Evolutionary conservation across 106 monocot species (phyloP).

Genomic region (Dioscorea zingiberensis): DNA sequence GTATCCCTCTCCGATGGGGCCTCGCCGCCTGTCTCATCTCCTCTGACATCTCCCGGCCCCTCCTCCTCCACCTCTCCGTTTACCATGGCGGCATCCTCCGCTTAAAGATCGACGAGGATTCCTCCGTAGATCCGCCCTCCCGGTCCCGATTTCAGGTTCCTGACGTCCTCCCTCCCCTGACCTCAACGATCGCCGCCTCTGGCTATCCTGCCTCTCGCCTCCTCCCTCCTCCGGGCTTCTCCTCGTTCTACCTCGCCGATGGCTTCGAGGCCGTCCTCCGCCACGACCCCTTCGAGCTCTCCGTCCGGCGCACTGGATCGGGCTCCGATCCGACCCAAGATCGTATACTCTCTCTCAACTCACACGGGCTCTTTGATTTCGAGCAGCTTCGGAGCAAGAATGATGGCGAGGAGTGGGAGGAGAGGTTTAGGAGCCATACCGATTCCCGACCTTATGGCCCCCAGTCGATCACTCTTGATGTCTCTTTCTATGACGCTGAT

Average conservation of each 20-base stretch:
- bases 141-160: slow-evolving; percentile 76
- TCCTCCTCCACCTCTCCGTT: slow-evolving; percentile 71
- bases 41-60: slow-evolving; percentile 4
- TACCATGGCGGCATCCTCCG: slow-evolving; percentile 68
- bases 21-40: slow-evolving; percentile 49
- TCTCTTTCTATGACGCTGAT: slow-evolving; percentile 82
- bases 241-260: slow-evolving; percentile 47
- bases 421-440: slow-evolving; percentile 76
- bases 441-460: slow-evolving; percentile 81
- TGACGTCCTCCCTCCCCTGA: slow-evolving; percentile 75
- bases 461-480: slow-evolving; percentile 85
- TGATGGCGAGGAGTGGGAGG: slow-evolving; percentile 83
- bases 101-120: slow-evolving; percentile 79
- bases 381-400: slow-evolving; percentile 62
- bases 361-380: slow-evolving; percentile 88
- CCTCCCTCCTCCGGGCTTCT: slow-evolving; percentile 4
- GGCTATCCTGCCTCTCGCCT: slow-evolving; percentile 47
- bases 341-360: slow-evolving; percentile 73
- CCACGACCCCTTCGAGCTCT: slow-evolving; percentile 81
- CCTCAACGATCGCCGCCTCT: slow-evolving; percentile 60
- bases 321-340: slow-evolving; percentile 29
- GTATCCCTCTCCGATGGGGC: slow-evolving; percentile 57
- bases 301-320: slow-evolving; percentile 15
- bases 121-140: slow-evolving; percentile 13
- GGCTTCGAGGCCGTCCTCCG: slow-evolving; percentile 62